Base-by-base conservation (phyloP, 2,329 filamentous ascomycete species). In the Ceratocystis alfenasii region DNA sequence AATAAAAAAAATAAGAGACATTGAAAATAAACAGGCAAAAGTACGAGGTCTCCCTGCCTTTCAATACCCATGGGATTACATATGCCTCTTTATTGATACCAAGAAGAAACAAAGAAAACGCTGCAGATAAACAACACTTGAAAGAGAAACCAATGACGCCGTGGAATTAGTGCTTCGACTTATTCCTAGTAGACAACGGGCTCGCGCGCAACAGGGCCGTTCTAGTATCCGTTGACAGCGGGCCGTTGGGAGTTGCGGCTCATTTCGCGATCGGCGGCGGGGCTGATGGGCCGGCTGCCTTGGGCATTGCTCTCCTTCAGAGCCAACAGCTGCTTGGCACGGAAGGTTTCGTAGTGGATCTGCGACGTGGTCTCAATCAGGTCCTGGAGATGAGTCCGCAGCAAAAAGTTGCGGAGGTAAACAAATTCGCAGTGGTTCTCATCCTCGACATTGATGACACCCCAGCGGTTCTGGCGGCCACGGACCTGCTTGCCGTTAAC, bases 281-380 rank as follows among this genome's bases (percentile, higher is more conserved):
- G 94, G 76, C 90, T 95, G 81, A 99, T 99, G 74, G 94, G 94
- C 76, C 93, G 84, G 73, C 75, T 75, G 80, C 90, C 94, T 70
- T 90, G 89, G 71, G 90, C 90, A 80, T 90, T 94, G 83, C 89
- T 96, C 82, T 99, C 94, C 86, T 97, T 99, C 76, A 99, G 84
- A 67, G 94, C 94, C 74, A 99, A 81, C 73, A 99, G 82, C 79
- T 99, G 94, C 87, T 99, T 99, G 73, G 94, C 92, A 78, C 94
- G 92, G 92, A 99, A 99, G 68, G 91, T 95, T 83, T 99, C 94
- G 83, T 99, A 99, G 83, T 99, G 94, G 78, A 96, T 99, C 82
- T 99, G 94, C 72, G 92, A 96, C 61, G 94, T 99, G 41, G 94
- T 99, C 81, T 99, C 94, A 77, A 99, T 96, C 71, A 99, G 85